Evolutionary conservation across 2,329 filamentous ascomycete species (phyloP), one percentile per base, ranked within the genome.

Genomic region (Neurospora crassa): DNA sequence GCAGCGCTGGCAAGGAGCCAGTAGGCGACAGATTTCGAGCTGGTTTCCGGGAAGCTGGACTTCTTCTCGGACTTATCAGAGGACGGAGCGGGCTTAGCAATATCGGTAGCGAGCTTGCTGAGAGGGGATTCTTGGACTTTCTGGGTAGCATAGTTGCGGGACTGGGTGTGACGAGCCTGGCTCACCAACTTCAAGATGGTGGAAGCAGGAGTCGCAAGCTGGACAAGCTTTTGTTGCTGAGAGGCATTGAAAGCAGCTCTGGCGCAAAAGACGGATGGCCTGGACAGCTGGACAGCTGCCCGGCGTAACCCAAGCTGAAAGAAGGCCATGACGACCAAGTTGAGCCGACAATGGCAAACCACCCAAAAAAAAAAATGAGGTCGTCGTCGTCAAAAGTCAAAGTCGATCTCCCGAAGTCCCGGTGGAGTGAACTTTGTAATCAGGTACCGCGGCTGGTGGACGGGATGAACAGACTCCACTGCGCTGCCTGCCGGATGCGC

Each of bases 1-100:
- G 89, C 92, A 0, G 96, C 94, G 76, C 94, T 97, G 67, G 90
- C 95, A 71, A 99, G 83, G 67, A 99, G 87, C 94, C 94, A 99
- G 83, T 95, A 95, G 72, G 90, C 96, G 67, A 97, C 94, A 11
- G 84, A 83, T 81, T 92, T 96, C 72, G 90, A 88, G 75, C 88
- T 93, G 11, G 87, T 88, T 76, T 92, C 81, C 40, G 87, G 86
- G 72, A 86, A 88, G 2, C 81, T 80, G 29, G 79, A 80, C 75
- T 81, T 82, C 20, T 76, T 74, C 11, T 78, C 76, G 70, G 75
- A 78, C 70, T 72, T 70, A 1, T 70, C 37, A 1, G 75, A 72
- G 1, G 71, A 63, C 14, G 70, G 37, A 12, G 53, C 53, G 34
- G 71, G 59, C 68, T 71, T 69, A 5, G 73, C 18, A 16, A 75